Base-by-base conservation (phyloP, 2,329 filamentous ascomycete genomes). In the Scedosporium aurantiacum region DNA sequence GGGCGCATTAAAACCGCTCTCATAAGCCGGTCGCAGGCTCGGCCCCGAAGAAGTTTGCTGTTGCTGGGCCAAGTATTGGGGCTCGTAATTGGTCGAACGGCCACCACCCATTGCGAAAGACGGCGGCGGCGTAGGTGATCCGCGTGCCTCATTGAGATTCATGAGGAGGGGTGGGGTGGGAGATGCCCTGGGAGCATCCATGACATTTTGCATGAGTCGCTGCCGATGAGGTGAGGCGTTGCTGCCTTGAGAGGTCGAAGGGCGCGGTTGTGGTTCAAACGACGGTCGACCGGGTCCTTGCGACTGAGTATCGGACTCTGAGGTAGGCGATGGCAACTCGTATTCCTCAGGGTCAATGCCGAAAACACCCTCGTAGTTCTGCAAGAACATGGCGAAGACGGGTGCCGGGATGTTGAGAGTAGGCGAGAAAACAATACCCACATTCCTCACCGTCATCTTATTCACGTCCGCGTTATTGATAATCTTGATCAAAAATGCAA, bases 391-490 rank as follows among this genome's bases (percentile, higher is more conserved):
- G 3, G 92, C 91, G 71, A 99, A 97, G 10, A 99, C 88, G 0
- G 93, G 92, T 0, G 91, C 91, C 0, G 94, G 93, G 52, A 99
- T 96, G 72, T 97, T 97, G 60, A 99, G 81, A 0, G 94, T 97
- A 0, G 94, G 94, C 16, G 94, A 96, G 73, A 99, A 99, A 62
- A 99, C 93, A 67, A 99, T 97, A 65, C 94, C 93, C 61, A 99
- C 90, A 70, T 99, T 99, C 66, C 93, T 87, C 60, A 97, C 90
- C 10, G 90, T 97, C 94, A 99, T 99, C 79, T 97, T 97, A 78
- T 99, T 99, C 64, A 88, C 79, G 67, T 90, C 87, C 5, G 91
- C 81, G 67, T 97, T 91, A 73, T 94, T 91, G 70, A 97, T 91
- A 68, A 99, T 93, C 69, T 89, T 88, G 70, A 96, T 90, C 67